Percentiles rank a stretch among this genome's conserved stretches.
These are phyloP conservation scores for Fusarium napiforme DNA, from an alignment of 2,329 filamentous ascomycete species.

Conservation along the genomic window DNA sequence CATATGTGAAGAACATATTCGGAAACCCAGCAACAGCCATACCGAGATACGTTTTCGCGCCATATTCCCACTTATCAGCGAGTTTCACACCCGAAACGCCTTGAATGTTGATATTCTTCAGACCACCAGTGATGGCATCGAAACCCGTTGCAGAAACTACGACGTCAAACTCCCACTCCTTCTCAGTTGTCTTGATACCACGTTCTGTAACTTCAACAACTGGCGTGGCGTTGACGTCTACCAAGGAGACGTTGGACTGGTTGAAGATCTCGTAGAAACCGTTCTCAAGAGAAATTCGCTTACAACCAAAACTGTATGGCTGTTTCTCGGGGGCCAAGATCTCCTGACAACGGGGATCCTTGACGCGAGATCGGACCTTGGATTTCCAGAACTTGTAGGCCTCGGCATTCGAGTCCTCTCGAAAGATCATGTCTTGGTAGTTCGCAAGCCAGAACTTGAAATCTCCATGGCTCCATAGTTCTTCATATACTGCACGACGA, in stretches of 20 bases:
- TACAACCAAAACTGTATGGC: slow-evolving; percentile 15
- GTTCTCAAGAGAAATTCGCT: slow-evolving; percentile 16
- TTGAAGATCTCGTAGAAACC: slow-evolving; percentile 26
- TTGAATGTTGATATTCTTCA: slow-evolving; percentile 5
- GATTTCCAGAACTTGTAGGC: slow-evolving; percentile 61
- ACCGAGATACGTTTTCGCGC: not conserved
- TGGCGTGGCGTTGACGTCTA: slow-evolving; percentile 10
- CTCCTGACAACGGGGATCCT: not conserved
- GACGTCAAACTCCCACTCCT: slow-evolving; percentile 2
- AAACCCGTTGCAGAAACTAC: slow-evolving; percentile 28
- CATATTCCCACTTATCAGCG: slow-evolving; percentile 3
- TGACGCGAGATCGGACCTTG: slow-evolving; percentile 56
- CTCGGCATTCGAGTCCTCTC: slow-evolving; percentile 55
- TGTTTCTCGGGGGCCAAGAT: slow-evolving; percentile 3
- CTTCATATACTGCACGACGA: not conserved
- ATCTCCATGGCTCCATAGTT: slow-evolving; percentile 57
- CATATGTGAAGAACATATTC: slow-evolving; percentile 17
- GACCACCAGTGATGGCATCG: slow-evolving; percentile 22
- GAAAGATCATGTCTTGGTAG: slow-evolving; percentile 58
- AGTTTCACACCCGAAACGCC: not conserved
- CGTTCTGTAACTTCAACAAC: not conserved
- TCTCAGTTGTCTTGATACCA: not conserved
- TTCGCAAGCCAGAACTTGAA: slow-evolving; percentile 58
- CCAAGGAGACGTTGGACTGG: slow-evolving; percentile 17
- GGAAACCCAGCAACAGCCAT: not conserved